Base-by-base conservation (phyloP, 2,329 filamentous ascomycete genomes). In the Penicillium sp. region DNA sequence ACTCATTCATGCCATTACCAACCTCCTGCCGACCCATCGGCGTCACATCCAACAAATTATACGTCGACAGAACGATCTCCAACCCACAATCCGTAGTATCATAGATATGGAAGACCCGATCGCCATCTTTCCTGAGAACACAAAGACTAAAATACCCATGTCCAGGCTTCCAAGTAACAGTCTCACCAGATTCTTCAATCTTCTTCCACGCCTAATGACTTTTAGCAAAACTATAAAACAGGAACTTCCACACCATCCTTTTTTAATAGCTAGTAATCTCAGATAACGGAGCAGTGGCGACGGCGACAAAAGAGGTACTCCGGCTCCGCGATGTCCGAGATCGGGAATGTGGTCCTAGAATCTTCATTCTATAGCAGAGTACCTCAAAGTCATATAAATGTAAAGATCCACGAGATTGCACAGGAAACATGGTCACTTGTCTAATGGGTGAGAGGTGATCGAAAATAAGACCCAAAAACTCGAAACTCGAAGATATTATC, bases 51-150 rank as follows among this genome's bases (percentile, higher is more conserved):
- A 65, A 42, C 45, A 62, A 45, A 50, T 61, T 55, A 52, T 62
- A 64, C 22, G 63, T 65, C 13, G 54, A 54, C 22, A 65, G 35
- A 24, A 65, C 45, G 13, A 48, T 56, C 52, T 64, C 63, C 49
- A 62, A 24, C 9, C 63, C 62, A 9, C 63, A 55, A 49, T 49
- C 51, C 2, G 56, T 52, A 21, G 63, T 65, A 16, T 55, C 55
- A 58, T 64, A 65, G 13, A 60, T 60, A 49, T 63, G 58, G 43
- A 58, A 64, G 7, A 64, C 55, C 47, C 57, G 49, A 24, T 59
- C 58, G 2, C 58, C 60, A 24, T 60, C 58, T 31, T 29, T 53
- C 5, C 49, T 82, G 73, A 82, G 83, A 59, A 83, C 82, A 74
- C 73, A 83, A 31, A 84, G 48, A 22, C 61, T 61, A 57, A 65